phyloP scores from a whole-genome alignment of 768 basidiomycete genomes.

The Sistotremastrum niveocremeum region DNA sequence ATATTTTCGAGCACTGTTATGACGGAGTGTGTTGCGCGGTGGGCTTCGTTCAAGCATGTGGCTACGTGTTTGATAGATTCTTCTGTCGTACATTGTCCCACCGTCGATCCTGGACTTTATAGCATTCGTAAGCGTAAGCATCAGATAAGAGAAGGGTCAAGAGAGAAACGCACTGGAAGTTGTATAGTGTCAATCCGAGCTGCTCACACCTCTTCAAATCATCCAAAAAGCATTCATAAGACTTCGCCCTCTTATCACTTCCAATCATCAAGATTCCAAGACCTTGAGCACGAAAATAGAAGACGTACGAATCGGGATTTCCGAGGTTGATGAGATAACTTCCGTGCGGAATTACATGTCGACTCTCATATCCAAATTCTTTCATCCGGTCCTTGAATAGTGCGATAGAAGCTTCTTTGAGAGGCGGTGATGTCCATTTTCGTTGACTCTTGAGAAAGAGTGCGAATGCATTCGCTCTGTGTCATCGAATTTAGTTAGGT shows the following conservation, averaged over 20 bases:
- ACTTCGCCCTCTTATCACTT: slow-evolving; percentile 55
- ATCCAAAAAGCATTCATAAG: slow-evolving; percentile 70
- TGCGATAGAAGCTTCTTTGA: slow-evolving; percentile 36
- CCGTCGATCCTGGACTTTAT: slow-evolving; percentile 68
- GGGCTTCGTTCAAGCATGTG: slow-evolving; percentile 60
- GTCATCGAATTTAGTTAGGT: neutral
- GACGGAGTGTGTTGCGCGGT: slow-evolving; percentile 43
- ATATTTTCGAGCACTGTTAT: slow-evolving; percentile 73
- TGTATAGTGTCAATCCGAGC: slow-evolving; percentile 61
- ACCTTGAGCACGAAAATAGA: neutral
- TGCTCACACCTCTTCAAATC: slow-evolving; percentile 68
- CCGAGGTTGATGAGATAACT: slow-evolving; percentile 79
- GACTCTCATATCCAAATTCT: slow-evolving; percentile 44
- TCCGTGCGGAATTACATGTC: slow-evolving; percentile 68
- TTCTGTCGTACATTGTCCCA: slow-evolving; percentile 48
- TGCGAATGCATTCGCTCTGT: slow-evolving; percentile 70
- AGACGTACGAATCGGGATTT: slow-evolving; percentile 56
- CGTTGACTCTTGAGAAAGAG: slow-evolving; percentile 77
- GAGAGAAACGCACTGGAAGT: slow-evolving; percentile 61
- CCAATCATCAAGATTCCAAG: neutral
- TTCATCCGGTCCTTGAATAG: slow-evolving; percentile 49
- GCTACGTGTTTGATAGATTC: slow-evolving; percentile 55
- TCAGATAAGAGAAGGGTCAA: neutral
- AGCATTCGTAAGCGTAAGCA: neutral
- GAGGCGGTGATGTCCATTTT: slow-evolving; percentile 58